Conservation (phyloP, 345 rosid species). For the Eucalyptus sp. region DNA sequence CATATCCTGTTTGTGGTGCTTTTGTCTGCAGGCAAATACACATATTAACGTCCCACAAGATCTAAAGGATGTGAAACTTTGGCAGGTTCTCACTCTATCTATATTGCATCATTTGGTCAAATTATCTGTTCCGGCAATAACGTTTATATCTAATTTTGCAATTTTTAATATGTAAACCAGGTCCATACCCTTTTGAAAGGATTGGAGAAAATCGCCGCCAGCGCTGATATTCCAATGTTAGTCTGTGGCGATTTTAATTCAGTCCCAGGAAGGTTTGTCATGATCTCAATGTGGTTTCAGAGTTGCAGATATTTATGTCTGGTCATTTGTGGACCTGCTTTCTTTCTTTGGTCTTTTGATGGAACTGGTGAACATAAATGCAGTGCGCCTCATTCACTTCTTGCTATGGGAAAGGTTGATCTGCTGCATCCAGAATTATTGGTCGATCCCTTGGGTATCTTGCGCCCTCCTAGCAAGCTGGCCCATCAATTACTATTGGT, state of each 20-base stretch:
- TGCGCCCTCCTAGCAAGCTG: slow-evolving; percentile 81
- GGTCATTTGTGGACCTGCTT: neutral
- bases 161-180: slow-evolving; percentile 26
- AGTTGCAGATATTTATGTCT: neutral
- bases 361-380: slow-evolving; percentile 1
- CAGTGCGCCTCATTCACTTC: slow-evolving; percentile 96
- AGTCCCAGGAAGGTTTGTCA: slow-evolving; percentile 73
- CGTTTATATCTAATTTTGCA: neutral
- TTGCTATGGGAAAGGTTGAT: slow-evolving; percentile 92
- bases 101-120: neutral
- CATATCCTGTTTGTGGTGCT: neutral
- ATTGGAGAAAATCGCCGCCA: slow-evolving; percentile 91
- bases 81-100: slow-evolving; percentile 63
- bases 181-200: slow-evolving; percentile 96
- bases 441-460: slow-evolving; percentile 77
- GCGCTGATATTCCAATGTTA: slow-evolving; percentile 97
- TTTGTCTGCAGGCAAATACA: slow-evolving; percentile 72
- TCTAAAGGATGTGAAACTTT: slow-evolving; percentile 89
- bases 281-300: neutral
- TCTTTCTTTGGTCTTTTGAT: neutral
- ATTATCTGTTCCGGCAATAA: neutral
- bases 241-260: slow-evolving; percentile 98
- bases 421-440: slow-evolving; percentile 62
- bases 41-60: slow-evolving; percentile 83
- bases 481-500: slow-evolving; percentile 94